These are phyloP conservation scores for Hondaea fermentalgiana DNA, from an alignment of 108 stramenopile species.

Conservation along the genomic window DNA sequence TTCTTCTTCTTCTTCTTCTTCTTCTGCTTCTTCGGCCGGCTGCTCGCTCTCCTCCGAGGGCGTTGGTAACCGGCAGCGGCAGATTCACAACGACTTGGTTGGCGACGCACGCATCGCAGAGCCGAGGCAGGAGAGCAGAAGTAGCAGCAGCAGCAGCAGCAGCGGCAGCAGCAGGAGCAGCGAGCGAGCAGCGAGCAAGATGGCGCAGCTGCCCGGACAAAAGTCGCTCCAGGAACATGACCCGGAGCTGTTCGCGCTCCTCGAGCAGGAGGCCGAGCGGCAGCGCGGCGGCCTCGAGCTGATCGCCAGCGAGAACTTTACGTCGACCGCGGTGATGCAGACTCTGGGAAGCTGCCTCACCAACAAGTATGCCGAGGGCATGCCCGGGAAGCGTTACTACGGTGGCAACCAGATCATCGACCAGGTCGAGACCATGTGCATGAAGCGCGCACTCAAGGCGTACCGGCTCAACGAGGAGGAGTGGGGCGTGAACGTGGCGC, in stretches of 20 bases:
- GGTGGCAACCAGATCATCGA: slow-evolving; percentile 70
- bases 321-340: slow-evolving; percentile 91
- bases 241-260: slow-evolving; percentile 86
- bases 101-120: not conserved
- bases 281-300: slow-evolving; percentile 94
- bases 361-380: slow-evolving; percentile 99
- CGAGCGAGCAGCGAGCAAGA: not conserved
- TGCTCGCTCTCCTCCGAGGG: too few relatives aligned
- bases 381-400: slow-evolving; percentile 96
- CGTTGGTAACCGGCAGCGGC: too few relatives aligned
- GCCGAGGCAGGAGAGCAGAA: not conserved
- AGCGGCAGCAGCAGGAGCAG: not conserved
- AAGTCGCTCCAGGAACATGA: slow-evolving; percentile 86
- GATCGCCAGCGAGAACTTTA: slow-evolving; percentile 99
- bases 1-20: too few relatives aligned
- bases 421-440: slow-evolving; percentile 82
- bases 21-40: too few relatives aligned
- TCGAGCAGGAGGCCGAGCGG: slow-evolving; percentile 80
- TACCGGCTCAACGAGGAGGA: slow-evolving; percentile 83
- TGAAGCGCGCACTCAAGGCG: slow-evolving; percentile 84
- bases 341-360: slow-evolving; percentile 95
- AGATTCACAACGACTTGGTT: too few relatives aligned
- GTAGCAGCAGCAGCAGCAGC: not conserved
- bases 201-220: slow-evolving; percentile 56
- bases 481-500: slow-evolving; percentile 98